Evolutionary conservation across 805 yeast species (phyloP).

Genomic region (Monosporozyma solicola): DNA sequence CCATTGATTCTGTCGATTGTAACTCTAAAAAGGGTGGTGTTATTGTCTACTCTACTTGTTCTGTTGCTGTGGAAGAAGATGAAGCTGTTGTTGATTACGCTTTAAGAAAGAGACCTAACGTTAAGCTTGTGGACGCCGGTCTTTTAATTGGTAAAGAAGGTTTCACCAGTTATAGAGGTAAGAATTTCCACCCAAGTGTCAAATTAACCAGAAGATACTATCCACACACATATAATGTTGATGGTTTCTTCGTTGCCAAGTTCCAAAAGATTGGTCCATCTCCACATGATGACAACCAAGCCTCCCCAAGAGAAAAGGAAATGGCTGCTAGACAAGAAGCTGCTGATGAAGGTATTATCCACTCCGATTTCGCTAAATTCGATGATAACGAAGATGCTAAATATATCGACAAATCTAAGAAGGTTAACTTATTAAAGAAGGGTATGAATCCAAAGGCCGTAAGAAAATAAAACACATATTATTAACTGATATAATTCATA

Average conservation of each 20-base stretch:
- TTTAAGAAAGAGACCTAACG: constrained; percentile 90
- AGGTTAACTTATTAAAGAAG: constrained; percentile 53
- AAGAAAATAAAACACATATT: constrained; percentile 3
- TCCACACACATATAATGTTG: constrained; percentile 97
- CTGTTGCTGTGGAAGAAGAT: constrained; percentile 96
- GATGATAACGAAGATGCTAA: constrained; percentile 67
- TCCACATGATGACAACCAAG: constrained; percentile 74
- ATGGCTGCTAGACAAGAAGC: constrained; percentile 71
- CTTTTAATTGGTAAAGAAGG: constrained; percentile 94
- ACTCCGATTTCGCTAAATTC: constrained; percentile 79
- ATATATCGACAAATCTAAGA: constrained; percentile 60
- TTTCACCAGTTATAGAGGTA: constrained; percentile 87
- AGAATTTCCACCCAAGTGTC: constrained; percentile 70
- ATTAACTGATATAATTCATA: not conserved
- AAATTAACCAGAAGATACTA: constrained; percentile 88
- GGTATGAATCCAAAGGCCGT: constrained; percentile 59
- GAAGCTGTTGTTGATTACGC: constrained; percentile 99
- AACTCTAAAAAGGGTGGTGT: constrained; percentile 85
- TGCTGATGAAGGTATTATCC: constrained; percentile 70
- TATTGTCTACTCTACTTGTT: constrained; percentile 95
- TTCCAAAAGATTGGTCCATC: constrained; percentile 85
- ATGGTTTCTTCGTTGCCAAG: constrained; percentile 96
- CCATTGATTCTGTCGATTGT: constrained; percentile 96
- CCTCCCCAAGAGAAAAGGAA: constrained; percentile 85
- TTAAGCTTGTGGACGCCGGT: constrained; percentile 85